Percentiles rank a stretch among this genome's conserved stretches.
Conservation (phyloP, 176 grass and related monocot genomes). For the Musa schizocarpa region DNA sequence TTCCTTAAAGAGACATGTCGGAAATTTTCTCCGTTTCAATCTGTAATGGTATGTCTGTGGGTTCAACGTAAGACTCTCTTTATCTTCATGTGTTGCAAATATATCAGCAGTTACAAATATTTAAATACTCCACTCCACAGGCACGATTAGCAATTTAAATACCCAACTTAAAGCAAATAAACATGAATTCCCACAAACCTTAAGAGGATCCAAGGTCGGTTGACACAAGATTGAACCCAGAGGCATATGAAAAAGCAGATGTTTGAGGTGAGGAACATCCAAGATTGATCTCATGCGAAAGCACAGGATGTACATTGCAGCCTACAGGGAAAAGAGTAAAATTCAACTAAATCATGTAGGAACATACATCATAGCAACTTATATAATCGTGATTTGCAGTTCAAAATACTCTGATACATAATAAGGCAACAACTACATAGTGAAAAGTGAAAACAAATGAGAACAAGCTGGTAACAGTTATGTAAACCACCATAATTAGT, state of each 20-base stretch:
- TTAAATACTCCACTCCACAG: too few relatives aligned
- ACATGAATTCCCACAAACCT: constrained; percentile 33
- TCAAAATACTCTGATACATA: too few relatives aligned
- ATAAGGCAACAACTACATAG: too few relatives aligned
- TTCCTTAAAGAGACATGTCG: too few relatives aligned
- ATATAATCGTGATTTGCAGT: too few relatives aligned
- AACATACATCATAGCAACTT: neutral
- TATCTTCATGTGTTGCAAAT: too few relatives aligned
- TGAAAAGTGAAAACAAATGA: too few relatives aligned
- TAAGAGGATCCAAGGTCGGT: constrained; percentile 45
- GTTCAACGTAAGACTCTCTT: too few relatives aligned
- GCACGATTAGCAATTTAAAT: neutral
- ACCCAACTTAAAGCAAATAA: neutral
- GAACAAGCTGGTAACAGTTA: too few relatives aligned
- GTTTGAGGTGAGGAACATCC: constrained; percentile 43
- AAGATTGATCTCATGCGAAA: constrained; percentile 83
- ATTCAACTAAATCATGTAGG: neutral
- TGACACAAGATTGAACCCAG: constrained; percentile 47
- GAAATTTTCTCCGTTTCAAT: too few relatives aligned
- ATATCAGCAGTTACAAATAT: neutral
- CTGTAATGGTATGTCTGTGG: too few relatives aligned
- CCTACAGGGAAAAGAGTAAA: constrained; percentile 30
- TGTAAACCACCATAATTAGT: too few relatives aligned
- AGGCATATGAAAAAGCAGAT: constrained; percentile 36
- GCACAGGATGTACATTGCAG: constrained; percentile 88